phyloP scores from a whole-genome alignment of 768 basidiomycete species.

The Tulasnella sp. region DNA sequence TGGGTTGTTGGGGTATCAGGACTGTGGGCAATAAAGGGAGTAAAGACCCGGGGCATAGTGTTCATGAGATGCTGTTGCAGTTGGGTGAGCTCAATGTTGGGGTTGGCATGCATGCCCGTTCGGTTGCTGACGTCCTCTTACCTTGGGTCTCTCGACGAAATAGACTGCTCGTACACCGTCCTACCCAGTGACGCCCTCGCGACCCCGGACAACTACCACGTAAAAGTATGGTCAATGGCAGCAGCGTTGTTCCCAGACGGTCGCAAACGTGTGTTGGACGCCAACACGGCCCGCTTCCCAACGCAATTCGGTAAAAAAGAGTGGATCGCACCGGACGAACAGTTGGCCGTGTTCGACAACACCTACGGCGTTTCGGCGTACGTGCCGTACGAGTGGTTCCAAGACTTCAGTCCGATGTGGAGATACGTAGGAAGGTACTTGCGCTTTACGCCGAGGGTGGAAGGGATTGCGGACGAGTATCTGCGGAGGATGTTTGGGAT shows the following conservation, averaged over 20 bases:
- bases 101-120: too few relatives aligned
- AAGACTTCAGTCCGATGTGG: constrained; percentile 31
- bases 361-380: constrained; percentile 12
- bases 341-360: constrained; percentile 27
- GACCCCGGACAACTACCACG: constrained; percentile 36
- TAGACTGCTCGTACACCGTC: constrained; percentile 4
- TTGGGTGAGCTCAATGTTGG: background rate
- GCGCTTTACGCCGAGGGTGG: constrained; percentile 15
- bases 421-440: background rate
- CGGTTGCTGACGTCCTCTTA: too few relatives aligned
- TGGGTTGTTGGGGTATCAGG: constrained; percentile 13
- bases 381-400: constrained; percentile 17
- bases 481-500: constrained; percentile 18
- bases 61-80: constrained; percentile 14
- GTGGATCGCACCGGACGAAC: constrained; percentile 24
- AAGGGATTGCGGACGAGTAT: constrained; percentile 22
- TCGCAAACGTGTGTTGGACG: background rate
- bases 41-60: background rate
- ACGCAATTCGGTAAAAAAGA: background rate
- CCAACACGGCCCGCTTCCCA: constrained; percentile 28
- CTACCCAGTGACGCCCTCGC: constrained; percentile 35
- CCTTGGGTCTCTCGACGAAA: too few relatives aligned
- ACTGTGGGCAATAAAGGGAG: background rate
- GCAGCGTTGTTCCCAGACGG: constrained; percentile 12
- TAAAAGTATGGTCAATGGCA: background rate